phyloP scores from a whole-genome alignment of 164 flowering plant genomes.

The Magnolia kwangsiensis region DNA sequence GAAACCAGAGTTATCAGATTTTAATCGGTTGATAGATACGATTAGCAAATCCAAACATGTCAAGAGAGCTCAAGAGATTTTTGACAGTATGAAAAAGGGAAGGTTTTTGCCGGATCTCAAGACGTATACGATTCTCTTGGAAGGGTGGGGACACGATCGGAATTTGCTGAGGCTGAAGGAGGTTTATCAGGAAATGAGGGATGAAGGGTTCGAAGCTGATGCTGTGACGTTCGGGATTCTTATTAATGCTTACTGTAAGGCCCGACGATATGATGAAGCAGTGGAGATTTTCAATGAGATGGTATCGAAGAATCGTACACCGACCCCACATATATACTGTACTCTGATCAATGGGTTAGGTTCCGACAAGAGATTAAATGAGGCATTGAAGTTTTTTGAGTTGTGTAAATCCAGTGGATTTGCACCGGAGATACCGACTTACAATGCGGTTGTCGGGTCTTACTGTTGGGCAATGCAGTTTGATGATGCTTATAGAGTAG shows the following conservation, averaged over 20 bases:
- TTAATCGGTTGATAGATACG: slow-evolving; percentile 57
- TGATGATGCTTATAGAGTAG: slow-evolving; percentile 44
- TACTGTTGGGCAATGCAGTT: slow-evolving; percentile 59
- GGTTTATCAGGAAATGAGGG: slow-evolving; percentile 56
- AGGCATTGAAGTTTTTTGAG: slow-evolving; percentile 61
- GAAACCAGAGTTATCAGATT: slow-evolving; percentile 50
- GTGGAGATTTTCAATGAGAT: slow-evolving; percentile 19
- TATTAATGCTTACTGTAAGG: slow-evolving; percentile 20
- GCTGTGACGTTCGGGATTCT: slow-evolving; percentile 29
- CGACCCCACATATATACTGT: slow-evolving; percentile 35
- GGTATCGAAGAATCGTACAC: slow-evolving; percentile 19
- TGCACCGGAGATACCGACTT: slow-evolving; percentile 60
- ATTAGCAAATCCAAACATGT: slow-evolving; percentile 60
- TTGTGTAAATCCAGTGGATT: slow-evolving; percentile 48
- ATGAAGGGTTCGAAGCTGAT: slow-evolving; percentile 28
- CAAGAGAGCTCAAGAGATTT: slow-evolving; percentile 50
- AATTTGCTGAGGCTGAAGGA: slow-evolving; percentile 48
- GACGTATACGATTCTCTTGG: slow-evolving; percentile 48
- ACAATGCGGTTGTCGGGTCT: slow-evolving; percentile 76
- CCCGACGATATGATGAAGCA: slow-evolving; percentile 19
- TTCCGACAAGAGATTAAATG: slow-evolving; percentile 46
- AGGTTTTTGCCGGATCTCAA: slow-evolving; percentile 23
- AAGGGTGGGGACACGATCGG: slow-evolving; percentile 71
- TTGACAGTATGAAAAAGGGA: slow-evolving; percentile 59
- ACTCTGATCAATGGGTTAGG: slow-evolving; percentile 77